These are phyloP conservation scores for Debaryomyces singareniensis DNA, from an alignment of 1,139 yeast genomes.

Conservation along the genomic window DNA sequence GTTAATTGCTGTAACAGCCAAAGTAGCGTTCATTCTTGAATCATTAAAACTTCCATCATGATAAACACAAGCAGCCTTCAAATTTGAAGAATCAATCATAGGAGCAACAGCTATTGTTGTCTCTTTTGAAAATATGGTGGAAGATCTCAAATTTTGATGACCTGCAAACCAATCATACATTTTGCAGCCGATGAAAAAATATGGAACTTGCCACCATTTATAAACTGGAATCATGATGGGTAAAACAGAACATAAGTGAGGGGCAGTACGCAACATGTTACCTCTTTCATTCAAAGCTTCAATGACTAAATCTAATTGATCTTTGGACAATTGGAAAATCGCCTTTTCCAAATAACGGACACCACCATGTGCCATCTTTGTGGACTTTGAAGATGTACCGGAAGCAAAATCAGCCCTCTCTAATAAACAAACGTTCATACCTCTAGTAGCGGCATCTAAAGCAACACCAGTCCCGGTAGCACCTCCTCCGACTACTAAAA, in stretches of 20 bases:
- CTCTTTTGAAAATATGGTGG: slow-evolving; percentile 66
- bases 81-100: slow-evolving; percentile 71
- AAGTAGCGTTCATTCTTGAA: slow-evolving; percentile 80
- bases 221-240: slow-evolving; percentile 96
- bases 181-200: slow-evolving; percentile 87
- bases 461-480: slow-evolving; percentile 96
- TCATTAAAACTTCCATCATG: slow-evolving; percentile 96
- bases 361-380: slow-evolving; percentile 97
- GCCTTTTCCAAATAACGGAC: slow-evolving; percentile 95
- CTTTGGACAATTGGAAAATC: slow-evolving; percentile 82
- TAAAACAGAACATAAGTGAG: slow-evolving; percentile 78
- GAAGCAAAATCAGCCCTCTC: slow-evolving; percentile 88
- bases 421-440: slow-evolving; percentile 79
- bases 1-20: slow-evolving; percentile 81
- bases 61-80: slow-evolving; percentile 88
- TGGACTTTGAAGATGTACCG: slow-evolving; percentile 92
- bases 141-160: slow-evolving; percentile 70
- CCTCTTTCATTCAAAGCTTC: slow-evolving; percentile 93
- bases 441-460: slow-evolving; percentile 85
- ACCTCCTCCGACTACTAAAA: slow-evolving; percentile 89
- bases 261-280: slow-evolving; percentile 85
- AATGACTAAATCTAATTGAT: slow-evolving; percentile 84
- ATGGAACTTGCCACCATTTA: slow-evolving; percentile 94
- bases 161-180: slow-evolving; percentile 94
- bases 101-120: slow-evolving; percentile 78